Conservation (phyloP, 75 land plant species). For the Chamaecyparis obtusa region DNA sequence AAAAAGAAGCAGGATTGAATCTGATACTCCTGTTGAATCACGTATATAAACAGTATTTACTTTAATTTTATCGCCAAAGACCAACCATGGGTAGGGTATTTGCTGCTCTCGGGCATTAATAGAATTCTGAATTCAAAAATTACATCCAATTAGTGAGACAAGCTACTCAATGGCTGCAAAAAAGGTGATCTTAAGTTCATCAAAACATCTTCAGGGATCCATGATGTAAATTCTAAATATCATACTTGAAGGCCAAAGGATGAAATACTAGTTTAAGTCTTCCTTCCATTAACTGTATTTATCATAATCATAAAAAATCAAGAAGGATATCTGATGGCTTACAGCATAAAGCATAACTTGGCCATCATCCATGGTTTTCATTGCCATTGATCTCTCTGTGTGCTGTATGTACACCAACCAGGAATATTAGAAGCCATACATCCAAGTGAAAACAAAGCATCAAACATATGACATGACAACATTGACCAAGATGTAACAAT, state of each 20-base stretch:
- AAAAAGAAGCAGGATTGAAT: slow-evolving; percentile 87
- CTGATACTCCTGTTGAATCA: slow-evolving; percentile 93
- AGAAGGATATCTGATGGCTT: slow-evolving; percentile 15
- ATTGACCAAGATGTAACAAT: slow-evolving; percentile 3
- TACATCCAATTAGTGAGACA: background rate
- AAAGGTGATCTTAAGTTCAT: background rate
- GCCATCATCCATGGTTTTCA: slow-evolving; percentile 98
- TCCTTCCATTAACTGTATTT: background rate
- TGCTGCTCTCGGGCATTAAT: slow-evolving; percentile 80
- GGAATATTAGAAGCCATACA: background rate
- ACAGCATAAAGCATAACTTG: slow-evolving; percentile 84
- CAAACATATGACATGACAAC: background rate
- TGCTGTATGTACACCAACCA: slow-evolving; percentile 43
- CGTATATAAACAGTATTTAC: slow-evolving; percentile 82
- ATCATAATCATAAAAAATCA: background rate
- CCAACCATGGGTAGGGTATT: slow-evolving; percentile 88
- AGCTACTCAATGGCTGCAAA: slow-evolving; percentile 2
- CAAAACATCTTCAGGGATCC: background rate
- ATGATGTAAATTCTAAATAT: background rate
- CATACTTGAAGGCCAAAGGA: background rate
- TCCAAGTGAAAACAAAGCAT: background rate
- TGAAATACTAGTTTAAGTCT: background rate
- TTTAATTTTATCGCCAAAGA: slow-evolving; percentile 94
- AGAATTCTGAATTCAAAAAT: slow-evolving; percentile 62
- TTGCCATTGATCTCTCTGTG: slow-evolving; percentile 72